A percentile compares a stretch with the other conserved stretches of the same genome.
Conservation (phyloP, 345 rosid species). For the Ceriops zippeliana region DNA sequence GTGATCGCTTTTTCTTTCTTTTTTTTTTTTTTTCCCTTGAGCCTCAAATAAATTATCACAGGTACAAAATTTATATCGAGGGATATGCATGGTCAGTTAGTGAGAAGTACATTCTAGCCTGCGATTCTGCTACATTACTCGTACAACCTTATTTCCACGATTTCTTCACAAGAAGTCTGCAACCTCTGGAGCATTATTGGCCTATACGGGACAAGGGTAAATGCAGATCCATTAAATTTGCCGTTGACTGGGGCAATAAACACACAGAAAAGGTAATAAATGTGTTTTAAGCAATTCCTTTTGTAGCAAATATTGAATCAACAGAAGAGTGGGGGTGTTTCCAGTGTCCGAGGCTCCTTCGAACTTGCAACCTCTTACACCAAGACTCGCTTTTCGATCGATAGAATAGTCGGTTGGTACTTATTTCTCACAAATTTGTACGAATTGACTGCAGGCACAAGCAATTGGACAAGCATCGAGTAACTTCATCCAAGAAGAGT, state of each 20-base stretch:
- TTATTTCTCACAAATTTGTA: too few species aligned
- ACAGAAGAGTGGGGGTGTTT: too few species aligned
- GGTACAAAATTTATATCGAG: slow-evolving; percentile 25
- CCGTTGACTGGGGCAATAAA: slow-evolving; percentile 19
- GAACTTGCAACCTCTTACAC: too few species aligned
- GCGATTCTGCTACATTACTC: slow-evolving; percentile 14
- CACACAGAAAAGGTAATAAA: slow-evolving; percentile 9
- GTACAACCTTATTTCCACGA: slow-evolving; percentile 19
- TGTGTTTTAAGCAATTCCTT: not conserved
- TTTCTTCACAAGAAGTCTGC: slow-evolving; percentile 19
- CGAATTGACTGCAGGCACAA: slow-evolving; percentile 32
- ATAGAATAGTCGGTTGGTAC: too few species aligned
- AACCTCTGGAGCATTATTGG: slow-evolving; percentile 21
- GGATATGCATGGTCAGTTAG: slow-evolving; percentile 27
- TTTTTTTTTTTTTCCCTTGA: not conserved
- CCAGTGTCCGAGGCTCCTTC: too few species aligned
- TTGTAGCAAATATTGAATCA: too few species aligned
- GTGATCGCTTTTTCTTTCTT: not conserved
- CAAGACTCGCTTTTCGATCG: too few species aligned
- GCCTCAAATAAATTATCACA: not conserved
- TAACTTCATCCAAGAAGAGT: slow-evolving; percentile 34
- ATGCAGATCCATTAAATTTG: slow-evolving; percentile 21
- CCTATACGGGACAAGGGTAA: slow-evolving; percentile 8
- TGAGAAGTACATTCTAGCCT: slow-evolving; percentile 25
- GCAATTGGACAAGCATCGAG: slow-evolving; percentile 48